Evolutionary conservation across 164 flowering plant species (phyloP), one percentile per base, ranked within the genome.

Genomic region (Sextonia rubra): DNA sequence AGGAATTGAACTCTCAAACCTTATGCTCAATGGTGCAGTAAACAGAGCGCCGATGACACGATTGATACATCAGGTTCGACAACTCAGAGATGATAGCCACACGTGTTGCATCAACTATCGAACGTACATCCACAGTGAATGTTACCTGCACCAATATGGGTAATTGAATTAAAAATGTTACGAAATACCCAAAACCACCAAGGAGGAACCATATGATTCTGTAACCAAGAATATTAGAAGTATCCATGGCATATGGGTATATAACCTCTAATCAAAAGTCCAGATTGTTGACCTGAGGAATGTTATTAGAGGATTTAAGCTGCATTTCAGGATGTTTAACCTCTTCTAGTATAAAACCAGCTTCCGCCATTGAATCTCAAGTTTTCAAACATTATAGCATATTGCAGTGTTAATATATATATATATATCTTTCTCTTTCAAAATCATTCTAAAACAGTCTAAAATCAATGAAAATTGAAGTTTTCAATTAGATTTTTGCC

Each of bases 91-190:
- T 75, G 55, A 91, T 81, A 73, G 97, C 88, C 83, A 86, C 98
- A 27, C 99, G 89, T 63, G 91, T 93, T 74, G 74, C 75, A 78
- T 96, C 91, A 77, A 93, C 91, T 67, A 87, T 90, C 47, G 98
- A 84, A 47, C 98, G 97, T 79, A 93, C 71, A 83, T 96, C 99
- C 37, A 96, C 88, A 7, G 97, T 96, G 82, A 93, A 96, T 3
- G 86, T 82, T 65, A 92, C 98, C 99, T 93, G 90, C 67, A 79
- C 78, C 47, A 64, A 47, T 18, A 71, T 14, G 22, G 23, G 67
- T 58, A 22, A 7, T 37, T 73, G n/a, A 52, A 52, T 15, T 15
- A 20, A 52, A 52, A 52, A 52, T 52, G 7, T 37, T 17, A 12
- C 58, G 2, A 52, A 52, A 1, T 52, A 52, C n/a, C 58, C n/a